phyloP scores from a whole-genome alignment of 768 basidiomycete species.

The Mycena rosella region DNA sequence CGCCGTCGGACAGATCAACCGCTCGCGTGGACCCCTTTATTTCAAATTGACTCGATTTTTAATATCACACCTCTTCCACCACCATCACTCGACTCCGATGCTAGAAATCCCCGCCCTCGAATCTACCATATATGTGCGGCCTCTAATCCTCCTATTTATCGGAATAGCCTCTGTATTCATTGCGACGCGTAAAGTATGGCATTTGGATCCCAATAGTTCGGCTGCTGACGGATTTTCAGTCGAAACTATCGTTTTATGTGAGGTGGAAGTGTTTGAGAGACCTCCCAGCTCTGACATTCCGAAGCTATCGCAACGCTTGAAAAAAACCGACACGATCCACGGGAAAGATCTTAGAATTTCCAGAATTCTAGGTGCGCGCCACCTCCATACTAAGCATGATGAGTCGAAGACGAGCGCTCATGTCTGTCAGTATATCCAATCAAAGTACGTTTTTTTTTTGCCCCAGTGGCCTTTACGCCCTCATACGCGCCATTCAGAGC shows the following conservation, averaged over 20 bases:
- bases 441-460: conserved; percentile 17
- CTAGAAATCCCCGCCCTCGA: neutral
- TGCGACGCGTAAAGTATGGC: conserved; percentile 13
- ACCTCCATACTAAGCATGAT: no score
- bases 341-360: conserved; percentile 26
- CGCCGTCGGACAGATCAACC: no score
- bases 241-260: neutral
- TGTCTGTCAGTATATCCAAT: conserved; percentile 32
- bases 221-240: conserved; percentile 1
- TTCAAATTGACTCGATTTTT: no score
- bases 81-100: neutral
- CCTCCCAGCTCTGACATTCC: neutral
- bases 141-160: conserved; percentile 13
- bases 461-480: no score
- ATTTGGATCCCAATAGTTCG: neutral
- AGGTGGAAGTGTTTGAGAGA: neutral
- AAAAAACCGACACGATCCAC: conserved; percentile 20
- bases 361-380: conserved; percentile 23
- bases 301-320: neutral
- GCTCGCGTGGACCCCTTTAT: no score
- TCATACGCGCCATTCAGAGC: no score
- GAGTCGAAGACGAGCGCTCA: neutral
- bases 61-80: neutral
- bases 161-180: conserved; percentile 20
- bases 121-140: neutral